Conservation (phyloP, 139 green algal genomes). For the Dunaliella sp. region DNA sequence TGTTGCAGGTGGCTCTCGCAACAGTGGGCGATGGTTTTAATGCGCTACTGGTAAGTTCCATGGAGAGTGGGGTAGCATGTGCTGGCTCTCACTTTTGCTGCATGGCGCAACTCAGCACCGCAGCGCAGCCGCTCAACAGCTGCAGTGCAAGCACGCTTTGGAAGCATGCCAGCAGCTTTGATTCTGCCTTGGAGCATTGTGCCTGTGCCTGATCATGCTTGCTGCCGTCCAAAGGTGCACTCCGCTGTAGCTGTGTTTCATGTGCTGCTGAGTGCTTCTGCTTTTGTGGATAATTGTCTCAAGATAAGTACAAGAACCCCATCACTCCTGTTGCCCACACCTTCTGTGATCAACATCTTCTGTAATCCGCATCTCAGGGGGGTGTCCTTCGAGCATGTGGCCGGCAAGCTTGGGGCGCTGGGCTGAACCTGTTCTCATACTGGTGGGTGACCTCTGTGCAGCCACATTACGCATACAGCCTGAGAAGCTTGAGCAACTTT, state of each 20-base stretch:
- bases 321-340: background rate
- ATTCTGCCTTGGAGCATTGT: too few relatives aligned
- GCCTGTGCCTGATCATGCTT: too few relatives aligned
- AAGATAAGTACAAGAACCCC: background rate
- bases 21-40: conserved; percentile 58
- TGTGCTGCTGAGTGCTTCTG: background rate
- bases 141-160: too few relatives aligned
- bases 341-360: background rate
- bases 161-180: too few relatives aligned
- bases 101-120: too few relatives aligned
- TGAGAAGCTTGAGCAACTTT: too few relatives aligned
- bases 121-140: too few relatives aligned
- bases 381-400: conserved; percentile 48
- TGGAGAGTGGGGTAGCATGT: too few relatives aligned
- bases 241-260: background rate
- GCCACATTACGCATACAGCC: too few relatives aligned
- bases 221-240: too few relatives aligned
- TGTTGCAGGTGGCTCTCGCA: conserved; percentile 30
- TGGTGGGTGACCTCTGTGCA: too few relatives aligned
- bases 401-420: conserved; percentile 37
- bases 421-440: conserved; percentile 48
- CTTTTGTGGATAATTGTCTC: background rate
- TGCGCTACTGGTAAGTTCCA: background rate
- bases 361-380: conserved; percentile 16
- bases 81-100: too few relatives aligned